A percentile compares a stretch with the other conserved stretches of the same genome.
These are phyloP conservation scores for Macrolepiota fuliginosa DNA, from an alignment of 768 basidiomycete species.

Conservation along the genomic window DNA sequence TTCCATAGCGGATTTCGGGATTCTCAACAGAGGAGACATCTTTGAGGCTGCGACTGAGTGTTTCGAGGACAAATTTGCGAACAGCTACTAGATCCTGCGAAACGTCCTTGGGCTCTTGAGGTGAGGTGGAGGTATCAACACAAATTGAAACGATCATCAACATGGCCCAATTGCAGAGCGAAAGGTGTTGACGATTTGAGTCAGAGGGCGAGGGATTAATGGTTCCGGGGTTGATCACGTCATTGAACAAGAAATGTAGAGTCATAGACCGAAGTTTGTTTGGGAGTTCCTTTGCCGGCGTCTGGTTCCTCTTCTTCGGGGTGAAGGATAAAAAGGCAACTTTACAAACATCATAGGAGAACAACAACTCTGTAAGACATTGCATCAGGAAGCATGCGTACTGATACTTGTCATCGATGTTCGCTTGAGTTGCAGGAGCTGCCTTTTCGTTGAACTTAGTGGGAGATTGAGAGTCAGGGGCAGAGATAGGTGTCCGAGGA, in stretches of 20 bases:
- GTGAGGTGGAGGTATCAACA: conserved; percentile 65
- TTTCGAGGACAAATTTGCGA: conserved; percentile 91
- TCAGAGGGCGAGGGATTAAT: conserved; percentile 60
- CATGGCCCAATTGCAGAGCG: conserved; percentile 83
- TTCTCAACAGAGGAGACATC: conserved; percentile 61
- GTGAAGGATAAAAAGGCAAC: conserved; percentile 79
- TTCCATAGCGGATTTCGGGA: conserved; percentile 80
- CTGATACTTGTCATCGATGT: conserved; percentile 34
- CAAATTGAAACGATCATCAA: conserved; percentile 92
- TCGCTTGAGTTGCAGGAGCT: conserved; percentile 1
- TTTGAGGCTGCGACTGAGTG: conserved; percentile 82
- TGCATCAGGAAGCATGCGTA: conserved; percentile 88
- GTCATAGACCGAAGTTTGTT: conserved; percentile 63
- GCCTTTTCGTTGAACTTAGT: neutral
- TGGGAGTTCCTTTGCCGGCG: conserved; percentile 60
- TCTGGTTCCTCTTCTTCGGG: conserved; percentile 59
- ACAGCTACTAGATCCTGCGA: conserved; percentile 79
- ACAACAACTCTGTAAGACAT: conserved; percentile 85
- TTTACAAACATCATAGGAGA: conserved; percentile 93
- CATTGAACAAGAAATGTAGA: conserved; percentile 78
- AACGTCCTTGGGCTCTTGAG: conserved; percentile 71
- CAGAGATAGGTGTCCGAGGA: neutral
- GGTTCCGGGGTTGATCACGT: conserved; percentile 76
- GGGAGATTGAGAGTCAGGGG: neutral
- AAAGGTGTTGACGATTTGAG: conserved; percentile 53